Base-by-base conservation (phyloP, 257 asterid genomes). In the Nicotiana undulata region DNA sequence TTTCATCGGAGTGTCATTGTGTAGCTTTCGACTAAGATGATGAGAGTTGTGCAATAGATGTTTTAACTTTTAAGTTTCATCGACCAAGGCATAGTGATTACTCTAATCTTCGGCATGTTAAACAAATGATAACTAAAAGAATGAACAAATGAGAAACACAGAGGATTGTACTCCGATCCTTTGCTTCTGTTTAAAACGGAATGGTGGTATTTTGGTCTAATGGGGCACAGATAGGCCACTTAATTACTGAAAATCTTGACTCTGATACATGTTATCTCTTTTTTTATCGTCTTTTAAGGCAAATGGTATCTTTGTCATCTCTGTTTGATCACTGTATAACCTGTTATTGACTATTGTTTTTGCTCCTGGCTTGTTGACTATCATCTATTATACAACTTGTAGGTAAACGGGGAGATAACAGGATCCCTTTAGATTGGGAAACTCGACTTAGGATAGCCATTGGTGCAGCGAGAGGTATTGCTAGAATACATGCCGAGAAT, bases 391-490 rank as follows among this genome's bases (percentile, higher is more conserved):
- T 24, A 29, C 37, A 52, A 46, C 66, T 80, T 67, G 85, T 91
- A 92, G 97, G 95, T 60, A 87, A 89, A 80, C 86, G 85, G 60
- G 92, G 93, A 67, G 94, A 91, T 80, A 80, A 67, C 77, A 82
- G 84, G 85, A 76, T 74, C 53, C 90, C 93, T 26, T 83, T 93
- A 12, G 90, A 84, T 64, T 93, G 98, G 98, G 97, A 92, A 16
- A 88, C 89, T 55, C 85, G 98, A 72, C 81, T 93, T 10, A 87
- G 86, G 85, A 89, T 92, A 20, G 95, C 94, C 64, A 67, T 88
- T 4, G 98, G 98, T 53, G 91, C 94, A n/a, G 95, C 97, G 0
- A 85, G 92, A 68, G 98, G 98, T 76, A 84, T 93, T 32, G 94
- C 91, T 20, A 90, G 90, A 28, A 83, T 93, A 84, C 98, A 93